These are phyloP conservation scores for Bacidia rubella DNA, from an alignment of 495 filamentous ascomycete genomes.

Conservation along the genomic window DNA sequence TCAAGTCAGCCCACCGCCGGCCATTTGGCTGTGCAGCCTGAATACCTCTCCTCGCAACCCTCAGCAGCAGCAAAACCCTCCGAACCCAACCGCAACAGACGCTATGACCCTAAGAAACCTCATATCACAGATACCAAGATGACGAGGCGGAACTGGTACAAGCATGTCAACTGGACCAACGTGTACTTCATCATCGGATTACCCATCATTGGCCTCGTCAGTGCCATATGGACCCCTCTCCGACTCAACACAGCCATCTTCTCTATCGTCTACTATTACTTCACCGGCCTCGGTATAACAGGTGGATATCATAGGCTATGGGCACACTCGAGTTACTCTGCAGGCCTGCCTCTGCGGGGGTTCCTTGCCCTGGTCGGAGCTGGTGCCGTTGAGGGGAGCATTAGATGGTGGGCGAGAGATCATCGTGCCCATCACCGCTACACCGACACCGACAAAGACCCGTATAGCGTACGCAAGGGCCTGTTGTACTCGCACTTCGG, in stretches of 20 bases:
- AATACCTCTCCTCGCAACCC: slow-evolving; percentile 19
- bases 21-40: slow-evolving; percentile 18
- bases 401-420: slow-evolving; percentile 94
- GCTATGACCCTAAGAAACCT: slow-evolving; percentile 37
- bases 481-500: slow-evolving; percentile 91
- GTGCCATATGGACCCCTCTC: slow-evolving; percentile 71
- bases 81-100: slow-evolving; percentile 19
- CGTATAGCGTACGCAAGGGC: slow-evolving; percentile 97
- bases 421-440: slow-evolving; percentile 96
- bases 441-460: slow-evolving; percentile 98
- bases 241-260: slow-evolving; percentile 64
- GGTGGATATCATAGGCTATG: slow-evolving; percentile 74
- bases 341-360: slow-evolving; percentile 73
- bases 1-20: slow-evolving; percentile 19
- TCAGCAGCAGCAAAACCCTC: slow-evolving; percentile 19
- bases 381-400: slow-evolving; percentile 90
- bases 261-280: slow-evolving; percentile 65
- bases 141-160: slow-evolving; percentile 81
- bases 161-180: slow-evolving; percentile 95
- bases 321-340: slow-evolving; percentile 92
- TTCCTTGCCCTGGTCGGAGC: slow-evolving; percentile 86
- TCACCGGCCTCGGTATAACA: slow-evolving; percentile 17
- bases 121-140: slow-evolving; percentile 52
- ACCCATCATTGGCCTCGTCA: slow-evolving; percentile 51
- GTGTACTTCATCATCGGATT: slow-evolving; percentile 51